Base-by-base conservation (phyloP, 805 yeast genomes). In the Blastobotrys americana region DNA sequence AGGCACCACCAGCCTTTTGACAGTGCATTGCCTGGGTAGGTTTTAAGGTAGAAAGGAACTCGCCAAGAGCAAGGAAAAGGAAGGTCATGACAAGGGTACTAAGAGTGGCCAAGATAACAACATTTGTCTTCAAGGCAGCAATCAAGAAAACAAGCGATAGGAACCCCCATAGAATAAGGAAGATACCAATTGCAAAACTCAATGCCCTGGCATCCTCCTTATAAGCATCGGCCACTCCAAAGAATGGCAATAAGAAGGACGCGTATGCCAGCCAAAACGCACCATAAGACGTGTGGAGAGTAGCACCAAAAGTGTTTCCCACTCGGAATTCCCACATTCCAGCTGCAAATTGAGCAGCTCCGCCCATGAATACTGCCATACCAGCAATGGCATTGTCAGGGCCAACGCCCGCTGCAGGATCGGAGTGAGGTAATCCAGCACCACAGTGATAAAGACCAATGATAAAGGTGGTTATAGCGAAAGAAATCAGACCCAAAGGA, bases 321-420 rank as follows among this genome's bases (percentile, higher is more conserved):
- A 73, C 67, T 13, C 77, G 77, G 61, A 77, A 69, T 57, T 77
- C 82, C 72, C 80, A 77, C 76, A 78, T 73, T 43, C 82, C 82
- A 17, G 83, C 82, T 27, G 76, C 57, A 39, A 76, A 60, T 56
- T 77, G 82, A 34, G 77, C 71, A 5, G 72, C 60, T 5, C 83
- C 84, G 28, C 83, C 84, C 58, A 77, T 77, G 58, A 78, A 78
- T 48, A 71, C 67, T n/a, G 34, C 23, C 5, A 22, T 21, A 3
- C 42, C 42, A 10, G 27, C 42, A n/a, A 39, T 23, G 19, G 42
- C 39, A 22, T 39, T 39, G 16, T 28, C 28, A 25, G 31, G 31
- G 13, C 31, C 31, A 4, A 33, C 42, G 23, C 42, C 42, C 9
- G n/a, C 15, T 3, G 35, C 42, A 4, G 42, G 34, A 18, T 39